phyloP scores from a whole-genome alignment of 2,329 filamentous ascomycete genomes.

The Cladosporium sp. region DNA sequence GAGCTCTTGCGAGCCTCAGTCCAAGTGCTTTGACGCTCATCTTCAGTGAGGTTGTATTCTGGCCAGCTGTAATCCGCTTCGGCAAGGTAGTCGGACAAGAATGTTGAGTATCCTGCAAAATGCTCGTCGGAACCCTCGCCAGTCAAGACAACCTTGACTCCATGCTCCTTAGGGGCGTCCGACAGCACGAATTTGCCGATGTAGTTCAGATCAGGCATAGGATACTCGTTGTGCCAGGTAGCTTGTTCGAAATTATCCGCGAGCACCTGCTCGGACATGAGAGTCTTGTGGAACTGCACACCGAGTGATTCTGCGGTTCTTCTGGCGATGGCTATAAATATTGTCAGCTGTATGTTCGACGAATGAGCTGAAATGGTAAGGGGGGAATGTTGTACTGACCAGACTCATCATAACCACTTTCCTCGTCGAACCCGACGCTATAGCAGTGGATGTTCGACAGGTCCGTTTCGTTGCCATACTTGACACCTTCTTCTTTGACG shows the following conservation, averaged over 20 bases:
- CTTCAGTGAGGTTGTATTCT: background rate
- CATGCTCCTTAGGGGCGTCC: conserved; percentile 6
- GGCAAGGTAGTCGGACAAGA: conserved; percentile 7
- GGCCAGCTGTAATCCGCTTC: conserved; percentile 4
- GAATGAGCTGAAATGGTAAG: background rate
- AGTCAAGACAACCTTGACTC: conserved; percentile 9
- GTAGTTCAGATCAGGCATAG: conserved; percentile 10
- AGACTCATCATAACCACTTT: conserved; percentile 6
- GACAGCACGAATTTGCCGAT: conserved; percentile 9
- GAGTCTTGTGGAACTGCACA: conserved; percentile 2
- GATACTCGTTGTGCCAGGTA: conserved; percentile 9
- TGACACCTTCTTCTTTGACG: conserved; percentile 41
- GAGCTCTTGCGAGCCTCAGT: background rate
- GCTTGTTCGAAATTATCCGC: conserved; percentile 10
- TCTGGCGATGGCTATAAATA: background rate
- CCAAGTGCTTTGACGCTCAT: background rate
- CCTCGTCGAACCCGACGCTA: conserved; percentile 4
- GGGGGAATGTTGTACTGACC: background rate
- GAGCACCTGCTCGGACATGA: background rate
- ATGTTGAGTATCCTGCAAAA: conserved; percentile 2
- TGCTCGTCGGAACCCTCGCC: conserved; percentile 14
- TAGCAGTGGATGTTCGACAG: conserved; percentile 21
- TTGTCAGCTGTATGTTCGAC: background rate
- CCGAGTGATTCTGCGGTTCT: background rate
- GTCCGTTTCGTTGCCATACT: background rate